Evolutionary conservation across 2,329 filamentous ascomycete genomes (phyloP).

Genomic region (Aspergillus tanneri): DNA sequence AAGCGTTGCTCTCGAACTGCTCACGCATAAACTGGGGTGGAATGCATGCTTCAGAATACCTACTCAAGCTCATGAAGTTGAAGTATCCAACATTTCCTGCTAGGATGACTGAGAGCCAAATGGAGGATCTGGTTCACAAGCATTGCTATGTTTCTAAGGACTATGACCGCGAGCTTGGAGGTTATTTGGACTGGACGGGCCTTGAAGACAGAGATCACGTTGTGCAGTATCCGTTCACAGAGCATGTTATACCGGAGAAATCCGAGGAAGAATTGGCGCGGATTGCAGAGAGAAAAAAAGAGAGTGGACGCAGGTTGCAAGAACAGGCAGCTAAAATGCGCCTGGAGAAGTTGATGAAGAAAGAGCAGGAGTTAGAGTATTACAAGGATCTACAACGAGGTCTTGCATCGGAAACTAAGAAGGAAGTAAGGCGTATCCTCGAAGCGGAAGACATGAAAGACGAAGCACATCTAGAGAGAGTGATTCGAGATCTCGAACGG

Average conservation of each 20-base stretch:
- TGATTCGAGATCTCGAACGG: conserved; percentile 85
- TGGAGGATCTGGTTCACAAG: conserved; percentile 80
- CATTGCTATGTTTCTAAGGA: conserved; percentile 87
- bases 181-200: conserved; percentile 85
- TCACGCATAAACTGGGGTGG: conserved; percentile 94
- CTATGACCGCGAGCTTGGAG: conserved; percentile 74
- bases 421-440: conserved; percentile 80
- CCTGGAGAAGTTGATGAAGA: conserved; percentile 88
- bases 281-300: conserved; percentile 90
- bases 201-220: conserved; percentile 86
- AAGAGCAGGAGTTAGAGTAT: conserved; percentile 93
- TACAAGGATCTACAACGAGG: conserved; percentile 78
- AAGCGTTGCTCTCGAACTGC: conserved; percentile 78
- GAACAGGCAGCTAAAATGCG: conserved; percentile 98
- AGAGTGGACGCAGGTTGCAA: conserved; percentile 85
- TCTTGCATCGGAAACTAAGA: conserved; percentile 77
- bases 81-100: conserved; percentile 90
- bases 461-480: conserved; percentile 78
- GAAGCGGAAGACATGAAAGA: conserved; percentile 92
- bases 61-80: conserved; percentile 81
- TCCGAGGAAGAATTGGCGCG: conserved; percentile 88
- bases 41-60: conserved; percentile 83
- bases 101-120: conserved; percentile 81
- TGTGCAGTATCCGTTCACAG: conserved; percentile 89
- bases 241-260: conserved; percentile 87